These are phyloP conservation scores for Gastrolobium bilobum DNA, from an alignment of 306 rosid species.

Conservation along the genomic window DNA sequence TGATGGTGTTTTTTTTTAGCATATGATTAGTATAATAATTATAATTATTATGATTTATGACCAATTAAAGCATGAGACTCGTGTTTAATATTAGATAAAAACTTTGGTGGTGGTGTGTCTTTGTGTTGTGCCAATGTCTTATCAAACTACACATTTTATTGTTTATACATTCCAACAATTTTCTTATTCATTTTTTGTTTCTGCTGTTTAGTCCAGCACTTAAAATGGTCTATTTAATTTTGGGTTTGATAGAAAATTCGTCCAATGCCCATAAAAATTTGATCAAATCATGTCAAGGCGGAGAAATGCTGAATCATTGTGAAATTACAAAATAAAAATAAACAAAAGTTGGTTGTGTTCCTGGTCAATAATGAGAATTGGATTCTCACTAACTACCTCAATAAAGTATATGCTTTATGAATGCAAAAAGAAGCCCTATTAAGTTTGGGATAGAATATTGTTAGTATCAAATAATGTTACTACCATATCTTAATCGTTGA, in stretches of 20 bases:
- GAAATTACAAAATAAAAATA: background rate
- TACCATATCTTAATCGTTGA: no score
- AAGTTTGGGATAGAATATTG: no score
- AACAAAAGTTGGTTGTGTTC: background rate
- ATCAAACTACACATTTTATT: background rate
- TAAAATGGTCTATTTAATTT: background rate
- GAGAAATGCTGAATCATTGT: slow-evolving; percentile 11
- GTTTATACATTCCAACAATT: background rate
- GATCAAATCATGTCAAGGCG: background rate
- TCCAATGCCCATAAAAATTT: background rate
- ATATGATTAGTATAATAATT: slow-evolving; percentile 45
- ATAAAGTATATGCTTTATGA: background rate
- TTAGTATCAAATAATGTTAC: no score
- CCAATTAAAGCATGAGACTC: background rate
- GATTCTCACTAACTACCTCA: slow-evolving; percentile 1
- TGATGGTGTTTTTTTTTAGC: slow-evolving; percentile 22
- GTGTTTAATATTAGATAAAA: background rate
- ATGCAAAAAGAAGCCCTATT: background rate
- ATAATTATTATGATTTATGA: slow-evolving; percentile 5
- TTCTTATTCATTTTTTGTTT: background rate
- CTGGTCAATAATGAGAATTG: background rate
- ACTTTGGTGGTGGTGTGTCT: background rate
- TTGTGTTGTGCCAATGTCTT: background rate
- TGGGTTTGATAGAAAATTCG: background rate
- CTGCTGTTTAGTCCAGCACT: background rate